Percentiles rank a stretch among this genome's conserved stretches.
Evolutionary conservation across 768 basidiomycete species (phyloP).

Genomic region (Rhodocollybia butyracea): DNA sequence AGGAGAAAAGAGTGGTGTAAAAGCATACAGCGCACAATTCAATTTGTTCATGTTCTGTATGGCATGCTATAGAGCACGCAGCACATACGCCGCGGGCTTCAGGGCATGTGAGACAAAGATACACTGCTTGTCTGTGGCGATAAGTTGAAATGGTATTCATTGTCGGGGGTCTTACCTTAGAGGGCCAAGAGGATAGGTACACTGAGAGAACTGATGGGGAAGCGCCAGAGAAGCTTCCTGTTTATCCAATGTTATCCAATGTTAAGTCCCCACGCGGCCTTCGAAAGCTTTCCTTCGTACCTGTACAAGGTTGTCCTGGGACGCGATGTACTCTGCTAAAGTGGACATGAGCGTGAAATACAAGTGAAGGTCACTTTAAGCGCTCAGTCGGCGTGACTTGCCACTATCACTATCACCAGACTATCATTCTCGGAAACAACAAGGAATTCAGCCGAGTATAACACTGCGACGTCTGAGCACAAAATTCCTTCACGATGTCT

Average conservation of each 20-base stretch:
- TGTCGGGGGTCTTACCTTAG: constrained; percentile 36
- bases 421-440: no score
- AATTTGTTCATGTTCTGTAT: constrained; percentile 82
- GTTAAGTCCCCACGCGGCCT: no score
- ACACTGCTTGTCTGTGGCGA: constrained; percentile 64
- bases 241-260: no score
- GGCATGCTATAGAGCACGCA: constrained; percentile 84
- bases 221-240: constrained; percentile 57
- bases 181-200: constrained; percentile 57
- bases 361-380: constrained; percentile 29
- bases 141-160: constrained; percentile 2
- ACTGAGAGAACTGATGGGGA: constrained; percentile 63
- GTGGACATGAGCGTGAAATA: background rate
- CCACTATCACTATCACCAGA: no score
- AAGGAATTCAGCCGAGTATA: no score
- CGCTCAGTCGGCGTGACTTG: no score
- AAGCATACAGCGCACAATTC: constrained; percentile 49
- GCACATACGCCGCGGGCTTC: constrained; percentile 70
- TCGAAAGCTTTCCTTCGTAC: no score
- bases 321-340: constrained; percentile 42
- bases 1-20: background rate
- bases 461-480: background rate
- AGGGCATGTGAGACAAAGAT: constrained; percentile 76
- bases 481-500: constrained; percentile 3
- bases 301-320: constrained; percentile 47